These are phyloP conservation scores for Amyloporia xantha DNA, from an alignment of 768 basidiomycete species.

Conservation along the genomic window DNA sequence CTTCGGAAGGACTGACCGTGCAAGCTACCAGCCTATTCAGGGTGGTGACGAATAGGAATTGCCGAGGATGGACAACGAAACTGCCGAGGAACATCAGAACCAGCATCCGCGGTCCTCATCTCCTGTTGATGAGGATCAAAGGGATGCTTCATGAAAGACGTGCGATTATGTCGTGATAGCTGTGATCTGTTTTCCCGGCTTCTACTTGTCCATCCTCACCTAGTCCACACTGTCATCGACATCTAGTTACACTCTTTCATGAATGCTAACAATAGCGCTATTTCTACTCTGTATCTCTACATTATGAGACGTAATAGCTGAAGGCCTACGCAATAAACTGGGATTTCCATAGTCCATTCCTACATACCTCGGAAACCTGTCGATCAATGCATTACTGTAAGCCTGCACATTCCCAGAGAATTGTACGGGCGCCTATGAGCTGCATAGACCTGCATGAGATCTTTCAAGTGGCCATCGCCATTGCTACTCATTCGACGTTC, in stretches of 20 bases:
- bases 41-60: conserved; percentile 50
- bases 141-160: conserved; percentile 2
- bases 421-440: no score
- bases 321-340: no score
- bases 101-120: conserved; percentile 9
- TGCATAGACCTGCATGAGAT: not conserved
- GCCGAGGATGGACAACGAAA: conserved; percentile 41
- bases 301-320: no score
- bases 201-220: conserved; percentile 3
- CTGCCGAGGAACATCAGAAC: conserved; percentile 23
- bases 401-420: no score
- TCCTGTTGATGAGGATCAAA: conserved; percentile 4
- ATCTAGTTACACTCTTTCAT: conserved; percentile 2
- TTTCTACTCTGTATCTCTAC: not conserved
- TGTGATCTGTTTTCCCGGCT: conserved; percentile 5
- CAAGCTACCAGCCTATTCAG: conserved; percentile 42
- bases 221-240: conserved; percentile 2
- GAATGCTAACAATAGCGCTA: not conserved
- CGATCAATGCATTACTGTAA: no score
- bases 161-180: conserved; percentile 5
- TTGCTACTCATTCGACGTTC: not conserved
- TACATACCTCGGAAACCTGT: no score
- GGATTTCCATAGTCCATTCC: no score
- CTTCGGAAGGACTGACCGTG: conserved; percentile 36
- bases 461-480: not conserved